Evolutionary conservation across 345 rosid species (phyloP), one percentile per base, ranked within the genome.

Genomic region (Hibiscus tridactylites): DNA sequence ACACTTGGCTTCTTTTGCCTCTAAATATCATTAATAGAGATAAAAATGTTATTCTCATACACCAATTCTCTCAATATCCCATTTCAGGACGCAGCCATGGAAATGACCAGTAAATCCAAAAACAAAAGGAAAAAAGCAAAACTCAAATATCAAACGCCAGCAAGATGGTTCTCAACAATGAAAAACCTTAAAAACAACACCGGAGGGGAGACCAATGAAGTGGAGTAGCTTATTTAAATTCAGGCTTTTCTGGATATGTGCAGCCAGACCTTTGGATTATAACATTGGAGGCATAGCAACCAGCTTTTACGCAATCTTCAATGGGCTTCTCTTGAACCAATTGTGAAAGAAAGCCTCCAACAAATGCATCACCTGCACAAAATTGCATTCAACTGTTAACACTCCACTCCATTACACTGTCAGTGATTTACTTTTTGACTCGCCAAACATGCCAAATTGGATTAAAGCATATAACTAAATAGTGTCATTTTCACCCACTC

Each of bases 251-350:
- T 0, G 91, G 94, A 37, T 85, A 90, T 57, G 97, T 88, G 97
- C 97, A 95, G 37, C 99, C 96, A 46, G 97, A 86, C 84, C 97
- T 89, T 60, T 95, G 99, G 83, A 93, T 93, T 60, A 93, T 81
- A n/a, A 90, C 97, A 58, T 91, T 91, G 17, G 96, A 80, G 0
- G 93, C 97, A 28, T 95, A 92, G 73, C 85, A 84, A 16, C 92
- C 99, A 13, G 91, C 97, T 77, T 78, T 90, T 53, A 95, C 90
- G 7, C 97, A 90, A n/a, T 83, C 96, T 44, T 79, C 96, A 9
- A 92, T 80, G 2, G 88, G 84, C 76, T 92, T 95, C 81, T 81
- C 91, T 57, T 81, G 88, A 46, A 89, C 88, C 81, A 95, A 75
- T 77, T 90, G 97, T 6, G 97, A 92, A 68, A 95, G 75, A 77